Evolutionary conservation across 306 rosid species (phyloP).

Genomic region (Luffa aegyptiaca): DNA sequence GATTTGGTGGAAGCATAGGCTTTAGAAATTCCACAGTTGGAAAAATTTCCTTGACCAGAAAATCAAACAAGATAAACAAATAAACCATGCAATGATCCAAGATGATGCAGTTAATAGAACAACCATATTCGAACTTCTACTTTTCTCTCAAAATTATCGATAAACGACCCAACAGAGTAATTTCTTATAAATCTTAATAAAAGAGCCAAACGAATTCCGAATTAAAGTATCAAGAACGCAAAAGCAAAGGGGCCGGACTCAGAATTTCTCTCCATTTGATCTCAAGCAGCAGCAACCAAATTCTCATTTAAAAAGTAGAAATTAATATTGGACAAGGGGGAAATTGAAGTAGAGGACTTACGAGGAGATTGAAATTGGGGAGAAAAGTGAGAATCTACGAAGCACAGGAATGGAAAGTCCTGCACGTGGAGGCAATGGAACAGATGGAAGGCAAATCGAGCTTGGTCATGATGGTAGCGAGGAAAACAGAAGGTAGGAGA

Average conservation of each 20-base stretch:
- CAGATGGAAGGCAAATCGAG: slow-evolving; percentile 76
- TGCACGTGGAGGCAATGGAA: slow-evolving; percentile 64
- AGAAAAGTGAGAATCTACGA: slow-evolving; percentile 56
- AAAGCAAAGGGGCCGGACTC: not conserved
- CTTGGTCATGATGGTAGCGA: slow-evolving; percentile 57
- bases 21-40: slow-evolving; percentile 44
- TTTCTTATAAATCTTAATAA: not conserved
- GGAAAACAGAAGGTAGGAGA: slow-evolving; percentile 44
- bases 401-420: slow-evolving; percentile 44
- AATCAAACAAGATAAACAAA: not conserved
- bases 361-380: slow-evolving; percentile 68
- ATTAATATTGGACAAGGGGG: not conserved
- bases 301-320: not conserved
- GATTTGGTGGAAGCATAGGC: slow-evolving; percentile 71
- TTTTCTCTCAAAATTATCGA: not conserved
- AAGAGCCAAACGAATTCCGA: not conserved
- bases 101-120: not conserved
- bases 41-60: slow-evolving; percentile 44
- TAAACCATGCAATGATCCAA: not conserved
- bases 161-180: not conserved
- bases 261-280: not conserved
- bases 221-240: not conserved
- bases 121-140: not conserved
- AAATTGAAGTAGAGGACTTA: not conserved
- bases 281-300: not conserved